Conservation (phyloP, 2,329 filamentous ascomycete species). For the Colletotrichum karsti region DNA sequence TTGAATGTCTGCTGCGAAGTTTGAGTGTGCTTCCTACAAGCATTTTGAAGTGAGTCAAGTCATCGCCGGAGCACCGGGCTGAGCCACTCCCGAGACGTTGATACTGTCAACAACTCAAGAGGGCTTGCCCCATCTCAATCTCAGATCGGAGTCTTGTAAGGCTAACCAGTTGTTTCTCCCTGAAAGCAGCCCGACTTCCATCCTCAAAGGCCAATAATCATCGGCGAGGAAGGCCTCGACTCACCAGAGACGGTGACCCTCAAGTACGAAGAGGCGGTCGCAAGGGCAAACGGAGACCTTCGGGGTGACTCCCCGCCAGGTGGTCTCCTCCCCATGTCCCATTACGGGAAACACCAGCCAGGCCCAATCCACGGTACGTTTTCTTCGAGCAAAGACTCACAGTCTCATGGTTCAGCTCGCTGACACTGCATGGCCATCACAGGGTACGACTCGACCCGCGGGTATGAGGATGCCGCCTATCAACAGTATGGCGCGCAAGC, state of each 20-base stretch:
- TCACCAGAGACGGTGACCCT: slow-evolving; percentile 66
- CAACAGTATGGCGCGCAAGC: slow-evolving; percentile 59
- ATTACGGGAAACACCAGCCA: slow-evolving; percentile 80
- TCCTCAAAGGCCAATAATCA: slow-evolving; percentile 63
- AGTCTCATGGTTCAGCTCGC: no score
- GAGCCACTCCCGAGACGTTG: slow-evolving; percentile 38
- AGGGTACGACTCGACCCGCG: slow-evolving; percentile 69
- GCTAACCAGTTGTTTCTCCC: slow-evolving; percentile 33
- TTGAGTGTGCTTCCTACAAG: slow-evolving; percentile 64
- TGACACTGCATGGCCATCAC: slow-evolving; percentile 11
- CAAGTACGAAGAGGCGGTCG: slow-evolving; percentile 64
- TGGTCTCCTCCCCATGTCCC: slow-evolving; percentile 75
- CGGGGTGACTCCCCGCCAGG: slow-evolving; percentile 64
- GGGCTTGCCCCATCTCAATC: not conserved
- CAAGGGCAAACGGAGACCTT: slow-evolving; percentile 60
- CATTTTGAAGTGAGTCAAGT: slow-evolving; percentile 65
- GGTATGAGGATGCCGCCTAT: slow-evolving; percentile 66
- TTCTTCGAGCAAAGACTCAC: not conserved
- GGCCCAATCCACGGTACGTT: slow-evolving; percentile 84
- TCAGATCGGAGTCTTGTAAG: not conserved
- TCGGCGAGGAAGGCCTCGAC: slow-evolving; percentile 63
- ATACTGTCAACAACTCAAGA: slow-evolving; percentile 37
- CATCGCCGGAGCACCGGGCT: not conserved
- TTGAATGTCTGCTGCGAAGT: slow-evolving; percentile 68
- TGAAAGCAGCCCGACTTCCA: slow-evolving; percentile 58